Base-by-base conservation (phyloP, 108 stramenopile species). In the Skeletonema tropicum region DNA sequence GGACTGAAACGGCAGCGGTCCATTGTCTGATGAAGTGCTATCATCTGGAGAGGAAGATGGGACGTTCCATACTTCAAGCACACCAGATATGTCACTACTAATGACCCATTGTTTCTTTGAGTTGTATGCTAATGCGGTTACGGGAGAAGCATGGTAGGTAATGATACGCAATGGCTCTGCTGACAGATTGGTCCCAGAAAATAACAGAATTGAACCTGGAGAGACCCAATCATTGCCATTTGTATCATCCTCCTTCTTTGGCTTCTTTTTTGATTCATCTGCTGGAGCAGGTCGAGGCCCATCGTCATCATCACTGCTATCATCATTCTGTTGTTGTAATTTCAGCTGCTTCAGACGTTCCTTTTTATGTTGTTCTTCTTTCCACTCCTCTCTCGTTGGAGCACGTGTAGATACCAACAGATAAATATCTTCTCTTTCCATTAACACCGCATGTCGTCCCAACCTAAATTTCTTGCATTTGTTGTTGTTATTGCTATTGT, bases 11-110 rank as follows among this genome's bases (percentile, higher is more conserved):
- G 68, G 62, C 74, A 78, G 77, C 73, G 39, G 77, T 30, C 38
- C 60, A 41, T 60, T 36, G 8, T 33, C 39, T 17, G 60, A 68
- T 4, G 42, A 82, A n/a, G 63, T 78, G 72, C 15, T 26, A 21
- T 21, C 26, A 55, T 25, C 21, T 3, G 71, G 36, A n/a, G 75
- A 76, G 17, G 65, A 64, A 7, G 60, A 29, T 12, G 74, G 46
- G 14, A 66, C 65, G 48, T 91, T 85, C 98, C 97, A 98, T 68
- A 95, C 78, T 83, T 98, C 99, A 10, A 99, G 39, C n/a, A 96
- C 84, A 15, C 99, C 99, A 58, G 77, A 83, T 26, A 74, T 79
- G 85, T 99, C 99, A 21, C 77, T 84, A 60, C 90, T 90, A 9
- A 98, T 66, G 25, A 94, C 85, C 49, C 85, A 86, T 46, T 86